These are phyloP conservation scores for Tuber umbilicatum DNA, from an alignment of 495 filamentous ascomycete genomes.

Conservation along the genomic window DNA sequence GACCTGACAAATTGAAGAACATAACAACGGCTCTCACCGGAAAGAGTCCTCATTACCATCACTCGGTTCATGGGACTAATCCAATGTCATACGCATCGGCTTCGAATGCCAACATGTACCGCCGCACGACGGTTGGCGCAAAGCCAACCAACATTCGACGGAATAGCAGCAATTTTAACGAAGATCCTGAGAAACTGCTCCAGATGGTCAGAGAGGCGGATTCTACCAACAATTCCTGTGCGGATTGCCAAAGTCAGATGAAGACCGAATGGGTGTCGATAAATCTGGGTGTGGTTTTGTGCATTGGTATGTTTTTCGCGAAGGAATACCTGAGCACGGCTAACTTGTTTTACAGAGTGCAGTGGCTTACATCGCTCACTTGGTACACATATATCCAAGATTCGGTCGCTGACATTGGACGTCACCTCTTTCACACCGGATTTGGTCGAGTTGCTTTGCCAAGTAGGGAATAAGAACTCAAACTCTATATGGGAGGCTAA, in stretches of 20 bases:
- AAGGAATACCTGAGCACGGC: neutral
- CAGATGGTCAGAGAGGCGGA: conserved; percentile 84
- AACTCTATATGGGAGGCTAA: conserved; percentile 96
- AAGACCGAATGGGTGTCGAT: conserved; percentile 99
- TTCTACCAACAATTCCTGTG: conserved; percentile 88
- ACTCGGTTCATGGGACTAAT: conserved; percentile 44
- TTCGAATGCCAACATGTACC: conserved; percentile 55
- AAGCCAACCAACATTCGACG: conserved; percentile 65
- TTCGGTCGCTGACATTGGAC: conserved; percentile 90
- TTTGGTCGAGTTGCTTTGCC: conserved; percentile 86
- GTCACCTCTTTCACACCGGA: conserved; percentile 92
- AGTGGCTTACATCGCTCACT: conserved; percentile 95
- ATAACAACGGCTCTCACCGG: conserved; percentile 71
- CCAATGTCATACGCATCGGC: conserved; percentile 41
- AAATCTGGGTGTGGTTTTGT: conserved; percentile 91
- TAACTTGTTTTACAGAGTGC: conserved; percentile 56
- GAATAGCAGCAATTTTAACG: conserved; percentile 64
- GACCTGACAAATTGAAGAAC: conserved; percentile 44
- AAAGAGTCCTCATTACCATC: conserved; percentile 67
- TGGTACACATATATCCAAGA: conserved; percentile 95
- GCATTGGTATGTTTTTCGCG: conserved; percentile 54
- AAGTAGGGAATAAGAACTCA: conserved; percentile 85
- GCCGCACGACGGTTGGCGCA: conserved; percentile 84
- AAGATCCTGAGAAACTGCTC: conserved; percentile 75
- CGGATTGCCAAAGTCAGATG: conserved; percentile 82